These are phyloP conservation scores for Coccomyxa sp. DNA, from an alignment of 139 green algal genomes.

Conservation along the genomic window DNA sequence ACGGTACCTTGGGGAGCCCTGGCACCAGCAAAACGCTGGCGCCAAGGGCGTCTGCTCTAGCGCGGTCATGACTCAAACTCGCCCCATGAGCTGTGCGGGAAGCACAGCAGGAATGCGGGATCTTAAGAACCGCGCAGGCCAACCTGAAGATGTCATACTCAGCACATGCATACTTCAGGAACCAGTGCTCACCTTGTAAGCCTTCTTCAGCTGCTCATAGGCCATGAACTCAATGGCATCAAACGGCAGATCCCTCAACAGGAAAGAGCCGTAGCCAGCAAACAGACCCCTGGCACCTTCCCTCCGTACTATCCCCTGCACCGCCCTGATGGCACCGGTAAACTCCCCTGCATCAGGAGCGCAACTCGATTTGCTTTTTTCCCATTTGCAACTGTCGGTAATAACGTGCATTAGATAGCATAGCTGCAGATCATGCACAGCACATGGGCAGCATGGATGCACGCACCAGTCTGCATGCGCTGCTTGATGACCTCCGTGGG, in stretches of 20 bases:
- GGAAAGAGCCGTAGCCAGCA: slow-evolving; percentile 96
- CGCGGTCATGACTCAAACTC: neutral
- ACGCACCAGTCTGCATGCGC: slow-evolving; percentile 81
- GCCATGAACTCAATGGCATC: slow-evolving; percentile 96
- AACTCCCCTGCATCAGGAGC: slow-evolving; percentile 55
- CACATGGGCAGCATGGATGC: too few species aligned
- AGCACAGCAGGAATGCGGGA: neutral
- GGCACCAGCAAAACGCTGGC: neutral
- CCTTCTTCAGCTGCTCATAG: slow-evolving; percentile 78
- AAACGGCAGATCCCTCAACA: slow-evolving; percentile 96
- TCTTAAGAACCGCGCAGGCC: neutral
- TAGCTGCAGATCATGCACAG: neutral
- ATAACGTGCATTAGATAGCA: neutral
- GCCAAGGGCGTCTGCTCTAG: neutral
- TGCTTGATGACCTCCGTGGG: slow-evolving; percentile 98
- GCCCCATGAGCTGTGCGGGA: neutral
- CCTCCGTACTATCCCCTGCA: slow-evolving; percentile 64
- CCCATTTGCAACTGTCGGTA: too few species aligned
- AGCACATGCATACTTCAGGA: neutral
- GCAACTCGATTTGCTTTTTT: neutral
- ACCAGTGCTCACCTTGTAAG: slow-evolving; percentile 7
- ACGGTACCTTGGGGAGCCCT: neutral
- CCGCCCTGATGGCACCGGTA: slow-evolving; percentile 37
- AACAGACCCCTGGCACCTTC: slow-evolving; percentile 84
- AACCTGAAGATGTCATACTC: neutral